Conservation (phyloP, 352 stramenopile species). For the Globisporangium polare region DNA sequence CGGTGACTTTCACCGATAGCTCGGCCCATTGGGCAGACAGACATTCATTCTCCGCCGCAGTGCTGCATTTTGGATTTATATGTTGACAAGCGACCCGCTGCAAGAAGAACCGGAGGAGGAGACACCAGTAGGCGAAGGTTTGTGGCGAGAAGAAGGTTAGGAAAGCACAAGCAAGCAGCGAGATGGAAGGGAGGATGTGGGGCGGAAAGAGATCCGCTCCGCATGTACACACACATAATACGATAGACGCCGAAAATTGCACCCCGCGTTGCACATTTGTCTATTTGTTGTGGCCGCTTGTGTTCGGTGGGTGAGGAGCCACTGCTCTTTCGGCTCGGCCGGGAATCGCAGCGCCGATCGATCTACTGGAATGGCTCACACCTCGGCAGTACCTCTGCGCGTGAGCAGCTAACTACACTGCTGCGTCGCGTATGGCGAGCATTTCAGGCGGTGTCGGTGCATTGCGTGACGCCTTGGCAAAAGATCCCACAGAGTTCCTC, state of each 20-base stretch:
- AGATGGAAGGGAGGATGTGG: background rate
- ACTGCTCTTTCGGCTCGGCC: too few relatives aligned
- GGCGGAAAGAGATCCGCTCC: background rate
- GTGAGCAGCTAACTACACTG: too few relatives aligned
- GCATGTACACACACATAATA: slow-evolving; percentile 4
- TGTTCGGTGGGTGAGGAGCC: too few relatives aligned
- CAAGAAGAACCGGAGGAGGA: background rate
- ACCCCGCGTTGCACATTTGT: background rate
- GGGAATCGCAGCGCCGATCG: too few relatives aligned
- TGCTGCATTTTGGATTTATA: slow-evolving; percentile 1
- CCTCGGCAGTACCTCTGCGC: too few relatives aligned
- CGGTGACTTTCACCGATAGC: background rate
- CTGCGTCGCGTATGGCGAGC: too few relatives aligned
- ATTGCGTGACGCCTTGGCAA: too few relatives aligned
- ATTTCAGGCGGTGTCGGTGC: too few relatives aligned
- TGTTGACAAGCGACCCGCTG: background rate
- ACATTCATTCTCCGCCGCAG: background rate
- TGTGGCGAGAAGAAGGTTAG: background rate
- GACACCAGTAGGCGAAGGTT: background rate
- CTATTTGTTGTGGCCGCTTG: too few relatives aligned
- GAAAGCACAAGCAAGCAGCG: background rate
- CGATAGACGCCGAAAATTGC: slow-evolving; percentile 14
- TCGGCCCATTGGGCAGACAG: background rate
- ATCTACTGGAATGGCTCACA: too few relatives aligned
- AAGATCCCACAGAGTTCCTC: too few relatives aligned